Conservation (phyloP, 352 stramenopile genomes). For the Phytopythium helicoides region DNA sequence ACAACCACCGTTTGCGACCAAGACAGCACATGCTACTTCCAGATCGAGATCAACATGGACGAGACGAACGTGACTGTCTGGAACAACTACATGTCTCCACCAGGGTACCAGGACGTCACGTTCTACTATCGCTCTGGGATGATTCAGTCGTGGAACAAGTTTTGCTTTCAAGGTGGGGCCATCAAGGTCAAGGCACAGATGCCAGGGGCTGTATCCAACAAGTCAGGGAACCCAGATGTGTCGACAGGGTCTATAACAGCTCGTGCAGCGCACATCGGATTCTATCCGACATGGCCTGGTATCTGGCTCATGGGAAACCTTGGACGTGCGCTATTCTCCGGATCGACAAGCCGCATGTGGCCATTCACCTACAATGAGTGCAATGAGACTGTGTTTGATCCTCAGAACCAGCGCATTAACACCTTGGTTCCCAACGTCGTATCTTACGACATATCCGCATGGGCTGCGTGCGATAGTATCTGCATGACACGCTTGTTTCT, state of each 20-base stretch:
- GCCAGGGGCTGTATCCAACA: constrained; percentile 55
- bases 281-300: constrained; percentile 81
- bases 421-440: no score
- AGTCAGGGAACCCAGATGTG: constrained; percentile 28
- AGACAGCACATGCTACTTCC: constrained; percentile 26
- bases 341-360: constrained; percentile 88
- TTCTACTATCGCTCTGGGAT: constrained; percentile 43
- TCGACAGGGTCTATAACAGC: constrained; percentile 21
- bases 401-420: constrained; percentile 44
- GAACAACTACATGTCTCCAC: constrained; percentile 31
- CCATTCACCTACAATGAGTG: constrained; percentile 92
- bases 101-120: constrained; percentile 15
- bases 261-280: constrained; percentile 13
- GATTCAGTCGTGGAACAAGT: constrained; percentile 76
- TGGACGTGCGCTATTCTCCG: constrained; percentile 86
- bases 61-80: constrained; percentile 41
- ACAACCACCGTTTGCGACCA: constrained; percentile 33
- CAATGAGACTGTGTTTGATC: constrained; percentile 41
- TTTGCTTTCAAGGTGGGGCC: constrained; percentile 45
- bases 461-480: no score
- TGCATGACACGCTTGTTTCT: no score
- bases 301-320: constrained; percentile 94
- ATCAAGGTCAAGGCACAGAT: constrained; percentile 83
- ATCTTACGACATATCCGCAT: no score
- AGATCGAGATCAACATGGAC: constrained; percentile 33